Conservation (phyloP, 768 basidiomycete species). For the Boletus rex-veris region DNA sequence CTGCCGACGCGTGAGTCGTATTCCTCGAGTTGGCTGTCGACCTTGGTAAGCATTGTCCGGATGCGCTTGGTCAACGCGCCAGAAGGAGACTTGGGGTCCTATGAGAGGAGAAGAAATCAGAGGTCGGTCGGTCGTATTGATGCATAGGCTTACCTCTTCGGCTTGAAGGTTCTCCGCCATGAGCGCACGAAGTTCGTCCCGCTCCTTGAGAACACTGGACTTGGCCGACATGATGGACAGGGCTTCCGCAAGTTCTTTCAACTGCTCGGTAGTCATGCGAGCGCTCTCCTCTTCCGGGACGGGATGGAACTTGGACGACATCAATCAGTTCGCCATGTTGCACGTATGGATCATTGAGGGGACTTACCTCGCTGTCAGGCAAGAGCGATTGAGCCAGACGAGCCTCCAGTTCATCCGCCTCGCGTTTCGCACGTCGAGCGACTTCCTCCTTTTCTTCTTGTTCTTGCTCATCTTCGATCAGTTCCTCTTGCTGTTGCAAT, state of each 20-base stretch:
- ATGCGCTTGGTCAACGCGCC: conserved; percentile 94
- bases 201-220: conserved; percentile 93
- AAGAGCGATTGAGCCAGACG: conserved; percentile 76
- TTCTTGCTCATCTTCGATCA: conserved; percentile 98
- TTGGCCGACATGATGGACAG: conserved; percentile 88
- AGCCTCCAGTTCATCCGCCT: conserved; percentile 75
- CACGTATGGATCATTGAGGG: background rate
- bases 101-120: background rate
- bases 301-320: conserved; percentile 51
- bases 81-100: conserved; percentile 78
- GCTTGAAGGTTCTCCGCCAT: conserved; percentile 92
- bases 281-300: conserved; percentile 64
- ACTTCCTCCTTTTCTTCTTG: conserved; percentile 95
- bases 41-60: conserved; percentile 91
- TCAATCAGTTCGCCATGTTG: background rate
- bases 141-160: conserved; percentile 58
- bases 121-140: background rate
- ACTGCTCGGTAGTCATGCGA: conserved; percentile 96
- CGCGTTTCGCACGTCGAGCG: conserved; percentile 81
- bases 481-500: conserved; percentile 96
- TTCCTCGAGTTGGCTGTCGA: conserved; percentile 86
- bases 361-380: conserved; percentile 82
- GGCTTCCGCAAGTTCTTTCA: conserved; percentile 91
- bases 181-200: conserved; percentile 83
- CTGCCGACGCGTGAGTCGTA: conserved; percentile 87